These are phyloP conservation scores for Cryptosporidium ubiquitum DNA, from an alignment of 169 alveolate species.

Conservation along the genomic window DNA sequence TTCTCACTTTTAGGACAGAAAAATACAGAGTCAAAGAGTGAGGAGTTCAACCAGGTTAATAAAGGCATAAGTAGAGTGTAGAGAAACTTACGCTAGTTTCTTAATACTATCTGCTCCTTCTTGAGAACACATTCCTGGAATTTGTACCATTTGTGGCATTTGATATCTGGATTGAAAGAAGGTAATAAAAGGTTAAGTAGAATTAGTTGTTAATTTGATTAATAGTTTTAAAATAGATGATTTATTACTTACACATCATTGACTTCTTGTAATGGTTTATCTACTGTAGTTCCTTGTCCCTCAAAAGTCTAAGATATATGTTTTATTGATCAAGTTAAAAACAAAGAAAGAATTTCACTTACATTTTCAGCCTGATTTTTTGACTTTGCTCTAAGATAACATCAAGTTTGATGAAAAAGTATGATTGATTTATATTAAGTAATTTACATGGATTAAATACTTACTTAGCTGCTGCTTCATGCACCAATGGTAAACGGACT, in stretches of 20 bases:
- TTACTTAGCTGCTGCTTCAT: conserved; percentile 64
- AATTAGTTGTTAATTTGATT: background rate
- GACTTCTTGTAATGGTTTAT: conserved; percentile 13
- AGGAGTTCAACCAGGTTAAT: too few species aligned
- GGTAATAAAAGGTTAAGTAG: background rate
- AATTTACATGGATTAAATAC: background rate
- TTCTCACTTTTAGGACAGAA: conserved; percentile 18
- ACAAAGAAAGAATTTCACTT: background rate
- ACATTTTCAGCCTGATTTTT: conserved; percentile 43
- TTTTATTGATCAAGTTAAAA: background rate
- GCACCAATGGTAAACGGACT: conserved; percentile 37
- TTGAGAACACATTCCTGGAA: conserved; percentile 71
- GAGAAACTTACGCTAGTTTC: conserved; percentile 44
- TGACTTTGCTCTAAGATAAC: conserved; percentile 29
- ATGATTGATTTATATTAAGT: background rate
- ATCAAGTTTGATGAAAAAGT: background rate
- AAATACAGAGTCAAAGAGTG: background rate
- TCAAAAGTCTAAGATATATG: conserved; percentile 42
- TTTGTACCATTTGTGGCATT: conserved; percentile 41
- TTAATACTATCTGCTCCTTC: conserved; percentile 25
- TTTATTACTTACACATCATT: conserved; percentile 18
- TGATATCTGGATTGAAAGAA: conserved; percentile 13
- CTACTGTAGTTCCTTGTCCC: conserved; percentile 41
- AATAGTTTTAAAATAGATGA: background rate
- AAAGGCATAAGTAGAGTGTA: background rate